A percentile compares a stretch with the other conserved stretches of the same genome.
Evolutionary conservation across 345 rosid species (phyloP).

Genomic region (Citrus trifoliata): DNA sequence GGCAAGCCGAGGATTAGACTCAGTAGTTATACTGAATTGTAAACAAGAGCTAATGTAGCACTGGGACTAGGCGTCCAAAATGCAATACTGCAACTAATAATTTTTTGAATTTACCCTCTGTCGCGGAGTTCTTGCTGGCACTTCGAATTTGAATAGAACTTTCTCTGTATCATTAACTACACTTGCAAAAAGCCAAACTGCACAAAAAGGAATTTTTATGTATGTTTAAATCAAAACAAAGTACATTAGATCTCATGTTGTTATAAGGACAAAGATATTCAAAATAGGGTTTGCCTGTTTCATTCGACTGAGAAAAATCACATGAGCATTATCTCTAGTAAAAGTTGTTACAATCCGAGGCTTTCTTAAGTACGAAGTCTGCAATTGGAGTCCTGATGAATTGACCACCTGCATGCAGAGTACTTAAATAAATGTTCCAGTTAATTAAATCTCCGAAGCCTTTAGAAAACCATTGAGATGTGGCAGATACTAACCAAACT

Average conservation of each 20-base stretch:
- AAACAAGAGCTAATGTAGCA: background rate
- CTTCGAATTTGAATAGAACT: slow-evolving; percentile 5
- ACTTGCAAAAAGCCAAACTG: slow-evolving; percentile 15
- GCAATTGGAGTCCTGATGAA: slow-evolving; percentile 10
- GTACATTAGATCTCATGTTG: background rate
- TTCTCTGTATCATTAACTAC: background rate
- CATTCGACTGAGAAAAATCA: background rate
- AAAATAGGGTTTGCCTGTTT: slow-evolving; percentile 11
- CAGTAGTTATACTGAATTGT: no score
- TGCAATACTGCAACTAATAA: background rate
- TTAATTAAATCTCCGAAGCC: background rate
- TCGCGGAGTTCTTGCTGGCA: background rate
- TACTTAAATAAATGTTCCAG: background rate
- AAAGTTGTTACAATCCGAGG: slow-evolving; percentile 7
- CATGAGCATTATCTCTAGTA: background rate
- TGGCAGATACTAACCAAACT: background rate
- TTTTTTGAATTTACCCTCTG: slow-evolving; percentile 3
- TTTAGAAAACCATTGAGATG: background rate
- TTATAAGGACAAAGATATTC: background rate
- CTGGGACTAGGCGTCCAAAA: background rate
- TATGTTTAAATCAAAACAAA: background rate
- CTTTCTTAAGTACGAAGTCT: slow-evolving; percentile 1
- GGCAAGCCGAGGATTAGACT: no score
- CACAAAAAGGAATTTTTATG: background rate
- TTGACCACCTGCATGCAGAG: slow-evolving; percentile 7